Base-by-base conservation (phyloP, 1,284 basidiomycete species). In the Rhodotorula mucilaginosa region DNA sequence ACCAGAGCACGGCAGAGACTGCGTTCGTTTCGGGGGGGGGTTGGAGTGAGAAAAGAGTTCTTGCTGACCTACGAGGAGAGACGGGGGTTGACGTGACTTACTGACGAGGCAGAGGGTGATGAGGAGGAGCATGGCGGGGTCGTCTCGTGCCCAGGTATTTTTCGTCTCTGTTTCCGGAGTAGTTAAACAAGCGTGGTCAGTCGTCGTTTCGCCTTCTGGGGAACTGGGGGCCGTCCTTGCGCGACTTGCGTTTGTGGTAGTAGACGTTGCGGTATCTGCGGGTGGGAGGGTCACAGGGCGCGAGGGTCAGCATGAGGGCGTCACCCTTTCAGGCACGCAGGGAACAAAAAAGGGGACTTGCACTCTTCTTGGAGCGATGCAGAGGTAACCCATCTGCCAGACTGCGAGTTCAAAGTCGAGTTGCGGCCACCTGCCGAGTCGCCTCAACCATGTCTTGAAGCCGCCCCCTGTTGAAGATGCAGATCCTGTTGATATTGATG, bases 111-210 rank as follows among this genome's bases (percentile, higher is more conserved):
- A 91, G 56, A 86, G 90, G 47, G 87, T 86, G 65, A 96, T 88
- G 62, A 97, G 86, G 58, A 96, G 86, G 51, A 96, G 84, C 77
- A 96, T 93, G 19, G 94, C 93, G 26, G 94, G 94, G 80, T 97
- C 93, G 81, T 97, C 94, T 80, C 94, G 85, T 34, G 93, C 92
- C 93, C 94, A 97, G 8, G 91, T 92, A 81, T 97, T 97, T 85
- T 97, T 97, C n/a, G 94, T 97, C 84, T 97, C 92, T 91, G 82
- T 81, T 18, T 52, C 79, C 44, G 48, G 57, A 68, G 54, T 19
- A 54, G 4, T 39, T n/a, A n/a, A n/a, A n/a, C n/a, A n/a, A n/a
- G n/a, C n/a, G n/a, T n/a, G n/a, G n/a, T n/a, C n/a, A n/a, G n/a
- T n/a, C n/a, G n/a, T n/a, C n/a, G n/a, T n/a, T n/a, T n/a, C n/a